These are phyloP conservation scores for Coemansia sp. DNA, from an alignment of 192 early-diverging fungal species.

Conservation along the genomic window DNA sequence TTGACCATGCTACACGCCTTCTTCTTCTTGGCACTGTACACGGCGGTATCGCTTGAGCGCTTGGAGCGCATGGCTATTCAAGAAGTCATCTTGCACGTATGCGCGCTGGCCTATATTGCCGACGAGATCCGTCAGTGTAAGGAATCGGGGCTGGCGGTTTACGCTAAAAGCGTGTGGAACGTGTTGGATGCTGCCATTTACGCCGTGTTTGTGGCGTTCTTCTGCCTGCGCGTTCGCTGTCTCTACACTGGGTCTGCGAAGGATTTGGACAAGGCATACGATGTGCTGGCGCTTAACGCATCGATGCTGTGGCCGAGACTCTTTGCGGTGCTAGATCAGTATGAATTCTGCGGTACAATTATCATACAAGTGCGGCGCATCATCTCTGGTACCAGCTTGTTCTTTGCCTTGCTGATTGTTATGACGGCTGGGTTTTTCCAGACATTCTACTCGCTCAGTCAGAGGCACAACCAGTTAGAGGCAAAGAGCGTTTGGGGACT, in stretches of 20 bases:
- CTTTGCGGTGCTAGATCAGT: slow-evolving; percentile 42
- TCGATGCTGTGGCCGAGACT: slow-evolving; percentile 44
- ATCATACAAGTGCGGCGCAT: slow-evolving; percentile 43
- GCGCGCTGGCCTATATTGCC: slow-evolving; percentile 36
- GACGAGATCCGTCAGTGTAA: slow-evolving; percentile 40
- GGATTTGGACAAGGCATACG: slow-evolving; percentile 41
- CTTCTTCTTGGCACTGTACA: slow-evolving; percentile 36
- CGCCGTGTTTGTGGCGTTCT: slow-evolving; percentile 25
- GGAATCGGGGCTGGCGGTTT: slow-evolving; percentile 33
- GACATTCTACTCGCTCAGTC: slow-evolving; percentile 37
- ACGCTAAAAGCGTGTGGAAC: slow-evolving; percentile 45
- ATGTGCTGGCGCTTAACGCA: slow-evolving; percentile 38
- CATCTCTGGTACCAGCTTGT: slow-evolving; percentile 35
- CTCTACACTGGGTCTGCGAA: slow-evolving; percentile 23
- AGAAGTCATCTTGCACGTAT: slow-evolving; percentile 22
- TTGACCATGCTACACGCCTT: slow-evolving; percentile 40
- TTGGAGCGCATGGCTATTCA: slow-evolving; percentile 10
- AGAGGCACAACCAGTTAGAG: slow-evolving; percentile 28
- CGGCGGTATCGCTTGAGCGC: slow-evolving; percentile 24
- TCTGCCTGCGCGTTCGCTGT: slow-evolving; percentile 28
- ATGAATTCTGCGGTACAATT: slow-evolving; percentile 43
- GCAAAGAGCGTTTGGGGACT: slow-evolving; percentile 29
- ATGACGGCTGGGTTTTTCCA: slow-evolving; percentile 44
- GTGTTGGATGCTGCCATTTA: slow-evolving; percentile 35
- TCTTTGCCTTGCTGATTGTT: slow-evolving; percentile 38